Evolutionary conservation across 1,139 yeast genomes (phyloP).

Genomic region (Meyerozyma smithsonii): DNA sequence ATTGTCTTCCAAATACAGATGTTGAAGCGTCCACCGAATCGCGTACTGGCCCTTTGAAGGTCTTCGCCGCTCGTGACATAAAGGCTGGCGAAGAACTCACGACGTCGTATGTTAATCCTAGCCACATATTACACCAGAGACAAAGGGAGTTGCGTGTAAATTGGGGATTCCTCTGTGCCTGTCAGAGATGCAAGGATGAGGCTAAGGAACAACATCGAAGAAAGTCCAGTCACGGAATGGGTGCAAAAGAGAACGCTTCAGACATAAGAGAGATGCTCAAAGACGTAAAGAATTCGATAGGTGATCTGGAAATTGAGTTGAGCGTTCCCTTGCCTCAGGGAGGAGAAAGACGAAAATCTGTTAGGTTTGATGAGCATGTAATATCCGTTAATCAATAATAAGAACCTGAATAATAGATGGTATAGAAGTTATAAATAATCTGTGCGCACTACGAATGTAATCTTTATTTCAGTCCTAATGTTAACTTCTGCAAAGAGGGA

Average conservation of each 20-base stretch:
- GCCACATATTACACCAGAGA: constrained; percentile 58
- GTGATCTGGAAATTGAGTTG: constrained; percentile 46
- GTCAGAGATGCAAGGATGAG: constrained; percentile 63
- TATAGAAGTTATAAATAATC: no score
- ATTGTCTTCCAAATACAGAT: constrained; percentile 67
- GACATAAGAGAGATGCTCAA: constrained; percentile 46
- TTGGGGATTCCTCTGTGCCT: constrained; percentile 79
- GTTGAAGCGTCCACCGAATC: constrained; percentile 46
- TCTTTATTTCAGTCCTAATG: no score
- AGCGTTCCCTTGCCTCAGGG: constrained; percentile 33
- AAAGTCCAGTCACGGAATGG: constrained; percentile 23
- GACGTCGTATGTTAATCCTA: constrained; percentile 68
- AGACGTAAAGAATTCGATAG: constrained; percentile 26
- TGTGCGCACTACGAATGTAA: no score
- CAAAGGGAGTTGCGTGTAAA: constrained; percentile 65
- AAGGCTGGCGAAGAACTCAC: constrained; percentile 63
- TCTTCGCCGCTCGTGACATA: constrained; percentile 56
- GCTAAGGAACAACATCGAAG: constrained; percentile 34
- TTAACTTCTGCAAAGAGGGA: neutral
- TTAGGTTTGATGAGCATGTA: constrained; percentile 66
- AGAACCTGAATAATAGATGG: no score
- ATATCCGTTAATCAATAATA: constrained; percentile 31
- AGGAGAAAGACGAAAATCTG: constrained; percentile 62
- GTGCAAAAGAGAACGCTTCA: constrained; percentile 20
- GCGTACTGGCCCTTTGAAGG: constrained; percentile 51